Evolutionary conservation across 352 stramenopile genomes (phyloP), one percentile per base, ranked within the genome.

Genomic region (Halophytophthora batemanensis): DNA sequence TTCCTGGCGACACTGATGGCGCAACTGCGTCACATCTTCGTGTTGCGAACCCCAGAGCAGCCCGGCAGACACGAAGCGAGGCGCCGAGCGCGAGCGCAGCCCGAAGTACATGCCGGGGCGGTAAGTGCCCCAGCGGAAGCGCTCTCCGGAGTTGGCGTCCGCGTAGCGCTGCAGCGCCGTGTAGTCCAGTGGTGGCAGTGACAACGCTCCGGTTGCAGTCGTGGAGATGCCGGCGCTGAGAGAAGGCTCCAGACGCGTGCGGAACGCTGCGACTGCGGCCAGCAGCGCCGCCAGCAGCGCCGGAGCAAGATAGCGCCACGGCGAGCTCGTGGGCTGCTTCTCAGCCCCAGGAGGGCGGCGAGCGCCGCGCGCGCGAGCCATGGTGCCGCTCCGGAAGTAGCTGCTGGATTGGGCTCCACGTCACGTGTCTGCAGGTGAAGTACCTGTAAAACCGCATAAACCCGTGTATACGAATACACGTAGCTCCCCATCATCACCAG

Each of bases 71-170:
- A 94, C 67, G 52, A 71, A 83, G 42, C 67, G 66, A 15, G 83
- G 81, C 17, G 58, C 68, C 7, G 83, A 78, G 14, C 82, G 79
- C 18, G 83, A 94, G 19, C 81, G 75, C 28, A 94, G 47, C 44
- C 83, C 81, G 43, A 85, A 80, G 68, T 94, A 94, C n/a, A 88
- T 54, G 2, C 81, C 81, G 2, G 83, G 79, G 35, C 79, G 81
- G 53, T 78, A 92, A 2, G 81, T 91, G 0, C 83, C 83, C 83
- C 83, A 94, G 28, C 77, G 69, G 52, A 87, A 69, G 7, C 35
- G 50, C 12, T 42, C 18, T 1, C 44, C 51, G 1, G 74, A 79
- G 35, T 77, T 74, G n/a, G 45, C 40, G 13, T 51, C 64, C 12
- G 53, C 60, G 46, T 71, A 85, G 36, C 59, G 37, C 13, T 53